A percentile compares a stretch with the other conserved stretches of the same genome.
Evolutionary conservation across 2,329 filamentous ascomycete species (phyloP).

Genomic region (Aspergillus tamarii): DNA sequence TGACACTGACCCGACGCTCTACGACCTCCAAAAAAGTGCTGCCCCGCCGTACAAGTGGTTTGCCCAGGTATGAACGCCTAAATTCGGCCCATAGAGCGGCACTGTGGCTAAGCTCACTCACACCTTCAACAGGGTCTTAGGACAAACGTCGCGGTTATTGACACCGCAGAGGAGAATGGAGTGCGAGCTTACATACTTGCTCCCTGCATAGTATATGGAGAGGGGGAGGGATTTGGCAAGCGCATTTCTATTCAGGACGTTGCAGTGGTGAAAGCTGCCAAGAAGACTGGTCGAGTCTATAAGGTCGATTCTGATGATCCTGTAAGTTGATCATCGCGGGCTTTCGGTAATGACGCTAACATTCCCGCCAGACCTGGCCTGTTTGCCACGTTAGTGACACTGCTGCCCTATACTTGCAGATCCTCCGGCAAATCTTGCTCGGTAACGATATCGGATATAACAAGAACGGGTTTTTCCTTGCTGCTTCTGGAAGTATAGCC

Average conservation of each 20-base stretch:
- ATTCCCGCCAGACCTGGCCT: constrained; percentile 51
- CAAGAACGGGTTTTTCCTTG: constrained; percentile 55
- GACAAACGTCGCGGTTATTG: constrained; percentile 50
- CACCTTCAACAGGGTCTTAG: constrained; percentile 40
- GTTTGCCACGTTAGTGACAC: constrained; percentile 58
- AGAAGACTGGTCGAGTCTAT: constrained; percentile 45
- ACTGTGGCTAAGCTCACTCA: not conserved
- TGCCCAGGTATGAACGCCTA: not conserved
- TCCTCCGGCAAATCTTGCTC: constrained; percentile 50
- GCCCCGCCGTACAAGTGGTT: constrained; percentile 14
- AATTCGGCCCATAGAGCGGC: rapidly evolving
- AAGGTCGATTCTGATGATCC: constrained; percentile 44
- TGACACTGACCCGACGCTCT: constrained; percentile 51
- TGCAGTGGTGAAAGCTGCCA: constrained; percentile 52
- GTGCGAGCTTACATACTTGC: constrained; percentile 57
- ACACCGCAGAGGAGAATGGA: constrained; percentile 45
- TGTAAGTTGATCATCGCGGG: constrained; percentile 26
- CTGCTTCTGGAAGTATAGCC: constrained; percentile 51
- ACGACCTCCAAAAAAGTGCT: constrained; percentile 48
- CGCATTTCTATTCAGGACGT: constrained; percentile 56
- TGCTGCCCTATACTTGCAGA: constrained; percentile 48
- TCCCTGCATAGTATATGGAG: constrained; percentile 59
- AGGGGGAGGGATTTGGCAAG: constrained; percentile 56
- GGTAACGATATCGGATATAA: constrained; percentile 44
- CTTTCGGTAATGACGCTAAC: not conserved